phyloP scores from a whole-genome alignment of 108 stramenopile genomes.

The Discostella stelligeroides region DNA sequence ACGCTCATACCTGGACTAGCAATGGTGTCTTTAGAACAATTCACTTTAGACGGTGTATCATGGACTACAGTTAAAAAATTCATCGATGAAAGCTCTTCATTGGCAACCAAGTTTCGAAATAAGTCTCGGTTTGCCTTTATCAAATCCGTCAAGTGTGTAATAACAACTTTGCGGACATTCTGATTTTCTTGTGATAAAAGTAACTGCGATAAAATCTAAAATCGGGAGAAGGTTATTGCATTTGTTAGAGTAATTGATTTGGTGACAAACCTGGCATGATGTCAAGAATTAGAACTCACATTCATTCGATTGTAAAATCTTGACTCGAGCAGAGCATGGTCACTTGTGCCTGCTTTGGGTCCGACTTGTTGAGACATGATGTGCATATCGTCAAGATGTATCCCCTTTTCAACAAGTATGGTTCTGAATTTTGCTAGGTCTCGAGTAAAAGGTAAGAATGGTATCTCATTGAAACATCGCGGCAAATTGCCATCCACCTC shows the following conservation, averaged over 20 bases:
- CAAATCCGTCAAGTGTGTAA: slow-evolving; percentile 68
- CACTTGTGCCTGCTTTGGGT: slow-evolving; percentile 21
- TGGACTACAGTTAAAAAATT: slow-evolving; percentile 74
- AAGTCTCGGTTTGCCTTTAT: slow-evolving; percentile 72
- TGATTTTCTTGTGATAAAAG: slow-evolving; percentile 66
- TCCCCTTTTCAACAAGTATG: slow-evolving; percentile 56
- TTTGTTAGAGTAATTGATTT: not conserved
- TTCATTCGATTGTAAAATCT: slow-evolving; percentile 48
- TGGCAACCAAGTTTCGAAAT: slow-evolving; percentile 65
- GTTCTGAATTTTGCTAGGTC: slow-evolving; percentile 53
- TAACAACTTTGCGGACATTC: slow-evolving; percentile 69
- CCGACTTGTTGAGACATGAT: slow-evolving; percentile 45
- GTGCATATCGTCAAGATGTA: slow-evolving; percentile 72
- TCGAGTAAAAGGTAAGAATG: slow-evolving; percentile 69
- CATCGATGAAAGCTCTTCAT: slow-evolving; percentile 65
- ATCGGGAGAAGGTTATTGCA: not conserved
- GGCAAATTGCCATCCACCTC: slow-evolving; percentile 54
- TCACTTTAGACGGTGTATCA: slow-evolving; percentile 15
- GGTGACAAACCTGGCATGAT: not conserved
- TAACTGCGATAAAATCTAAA: slow-evolving; percentile 32
- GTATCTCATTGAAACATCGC: slow-evolving; percentile 63
- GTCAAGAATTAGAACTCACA: slow-evolving; percentile 12
- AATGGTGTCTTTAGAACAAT: not conserved
- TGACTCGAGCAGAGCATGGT: slow-evolving; percentile 20
- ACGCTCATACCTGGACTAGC: slow-evolving; percentile 18